phyloP scores from a whole-genome alignment of 176 grass and related monocot species.

The Triticum turgidum region DNA sequence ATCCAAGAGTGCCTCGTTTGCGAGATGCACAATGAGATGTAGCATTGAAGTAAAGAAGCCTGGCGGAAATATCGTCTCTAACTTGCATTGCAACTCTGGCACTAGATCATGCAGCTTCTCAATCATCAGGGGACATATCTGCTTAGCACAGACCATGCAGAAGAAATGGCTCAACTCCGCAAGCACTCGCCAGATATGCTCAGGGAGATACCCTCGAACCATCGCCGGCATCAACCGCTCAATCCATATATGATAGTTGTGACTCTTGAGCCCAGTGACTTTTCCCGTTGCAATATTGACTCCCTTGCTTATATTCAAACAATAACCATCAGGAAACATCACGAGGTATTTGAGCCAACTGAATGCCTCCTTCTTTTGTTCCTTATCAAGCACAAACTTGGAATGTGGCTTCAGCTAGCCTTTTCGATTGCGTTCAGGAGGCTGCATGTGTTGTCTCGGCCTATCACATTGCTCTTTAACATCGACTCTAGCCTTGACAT shows the following conservation, averaged over 20 bases:
- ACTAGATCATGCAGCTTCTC: no score
- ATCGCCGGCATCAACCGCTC: not conserved
- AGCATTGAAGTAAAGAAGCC: no score
- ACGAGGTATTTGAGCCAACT: not conserved
- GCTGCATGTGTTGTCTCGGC: not conserved
- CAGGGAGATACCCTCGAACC: not conserved
- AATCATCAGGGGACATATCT: no score
- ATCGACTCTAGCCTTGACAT: not conserved
- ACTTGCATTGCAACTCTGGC: no score
- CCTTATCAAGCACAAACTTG: no score
- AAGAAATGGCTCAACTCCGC: constrained; percentile 10
- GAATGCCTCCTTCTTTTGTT: not conserved
- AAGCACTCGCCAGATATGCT: not conserved
- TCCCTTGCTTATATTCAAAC: not conserved
- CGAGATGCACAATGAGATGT: no score
- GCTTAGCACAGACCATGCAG: not conserved
- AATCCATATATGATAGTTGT: not conserved
- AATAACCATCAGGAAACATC: constrained; percentile 14
- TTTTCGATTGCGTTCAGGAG: not conserved
- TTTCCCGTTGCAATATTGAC: not conserved
- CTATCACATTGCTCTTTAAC: not conserved
- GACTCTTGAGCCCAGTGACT: not conserved
- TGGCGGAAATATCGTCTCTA: no score
- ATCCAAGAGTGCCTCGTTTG: not conserved
- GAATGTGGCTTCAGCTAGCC: not conserved